These are phyloP conservation scores for Cyclotella kingstonii DNA, from an alignment of 108 stramenopile genomes.

Conservation along the genomic window DNA sequence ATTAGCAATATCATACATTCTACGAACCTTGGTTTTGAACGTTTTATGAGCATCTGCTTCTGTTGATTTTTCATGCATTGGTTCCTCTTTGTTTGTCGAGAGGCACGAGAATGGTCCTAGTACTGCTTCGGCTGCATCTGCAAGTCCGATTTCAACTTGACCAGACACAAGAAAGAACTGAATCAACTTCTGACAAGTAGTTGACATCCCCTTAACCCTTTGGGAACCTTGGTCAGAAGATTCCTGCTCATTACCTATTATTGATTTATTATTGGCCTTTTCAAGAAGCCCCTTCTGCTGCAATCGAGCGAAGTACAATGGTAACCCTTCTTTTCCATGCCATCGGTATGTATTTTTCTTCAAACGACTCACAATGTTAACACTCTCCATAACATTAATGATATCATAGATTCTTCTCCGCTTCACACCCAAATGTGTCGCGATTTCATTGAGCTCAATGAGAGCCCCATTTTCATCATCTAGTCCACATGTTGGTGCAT, in stretches of 20 bases:
- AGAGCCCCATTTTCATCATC: constrained; percentile 36
- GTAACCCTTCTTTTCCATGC: constrained; percentile 68
- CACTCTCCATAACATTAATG: constrained; percentile 90
- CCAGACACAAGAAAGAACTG: constrained; percentile 84
- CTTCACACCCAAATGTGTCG: constrained; percentile 78
- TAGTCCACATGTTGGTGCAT: constrained; percentile 22
- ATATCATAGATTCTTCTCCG: constrained; percentile 94
- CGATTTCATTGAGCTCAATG: constrained; percentile 65
- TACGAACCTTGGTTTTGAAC: constrained; percentile 91
- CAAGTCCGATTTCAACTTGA: constrained; percentile 45
- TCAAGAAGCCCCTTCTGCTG: constrained; percentile 62
- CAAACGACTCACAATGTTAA: constrained; percentile 70
- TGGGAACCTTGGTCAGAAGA: not conserved
- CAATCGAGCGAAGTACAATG: constrained; percentile 58
- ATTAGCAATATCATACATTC: constrained; percentile 97
- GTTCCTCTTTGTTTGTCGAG: constrained; percentile 19
- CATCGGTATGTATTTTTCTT: constrained; percentile 91
- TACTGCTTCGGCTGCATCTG: constrained; percentile 77
- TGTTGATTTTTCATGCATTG: constrained; percentile 2
- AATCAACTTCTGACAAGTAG: constrained; percentile 79
- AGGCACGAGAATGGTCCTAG: constrained; percentile 46
- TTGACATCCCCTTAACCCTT: constrained; percentile 71
- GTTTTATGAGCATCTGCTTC: constrained; percentile 33
- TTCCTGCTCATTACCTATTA: not conserved
- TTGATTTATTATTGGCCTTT: not conserved